Evolutionary conservation across 2,329 filamentous ascomycete species (phyloP).

Genomic region (Exophiala calicioides): DNA sequence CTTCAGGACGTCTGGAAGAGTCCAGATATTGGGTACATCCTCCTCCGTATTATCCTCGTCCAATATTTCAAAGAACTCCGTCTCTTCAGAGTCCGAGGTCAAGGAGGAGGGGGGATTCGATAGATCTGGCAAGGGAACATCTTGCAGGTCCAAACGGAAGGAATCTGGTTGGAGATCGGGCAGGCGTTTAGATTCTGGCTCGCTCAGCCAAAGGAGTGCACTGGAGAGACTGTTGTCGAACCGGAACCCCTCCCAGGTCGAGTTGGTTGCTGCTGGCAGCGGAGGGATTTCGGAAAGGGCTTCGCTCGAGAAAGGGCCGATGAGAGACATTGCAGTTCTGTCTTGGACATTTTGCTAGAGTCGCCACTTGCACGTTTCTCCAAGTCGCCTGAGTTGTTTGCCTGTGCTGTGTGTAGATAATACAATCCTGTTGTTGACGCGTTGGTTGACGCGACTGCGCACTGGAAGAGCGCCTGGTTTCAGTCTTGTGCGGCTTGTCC

Average conservation of each 20-base stretch:
- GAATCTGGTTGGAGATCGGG: conserved; percentile 14
- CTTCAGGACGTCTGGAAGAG: conserved; percentile 32
- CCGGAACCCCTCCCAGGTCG: conserved; percentile 27
- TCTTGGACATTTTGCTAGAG: not conserved
- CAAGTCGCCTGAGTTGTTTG: too few relatives aligned
- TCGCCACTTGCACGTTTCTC: too few relatives aligned
- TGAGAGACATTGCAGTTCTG: conserved; percentile 10
- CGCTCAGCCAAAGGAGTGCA: conserved; percentile 21
- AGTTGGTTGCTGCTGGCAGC: not conserved
- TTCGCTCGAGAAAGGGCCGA: conserved; percentile 14
- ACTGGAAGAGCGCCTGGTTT: too few relatives aligned
- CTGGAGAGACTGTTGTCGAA: conserved; percentile 26
- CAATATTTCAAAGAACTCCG: conserved; percentile 5
- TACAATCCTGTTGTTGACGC: not conserved
- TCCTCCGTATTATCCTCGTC: conserved; percentile 29
- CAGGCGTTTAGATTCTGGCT: conserved; percentile 14
- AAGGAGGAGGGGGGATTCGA: conserved; percentile 14
- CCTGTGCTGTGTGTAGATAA: not conserved
- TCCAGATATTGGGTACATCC: conserved; percentile 39
- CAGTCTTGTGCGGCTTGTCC: too few relatives aligned
- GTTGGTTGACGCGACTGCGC: not conserved
- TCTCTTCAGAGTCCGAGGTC: conserved; percentile 25
- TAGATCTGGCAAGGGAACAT: conserved; percentile 18
- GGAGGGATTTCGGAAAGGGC: conserved; percentile 5
- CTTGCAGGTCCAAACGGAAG: conserved; percentile 19